phyloP scores from a whole-genome alignment of 2,329 filamentous ascomycete species.

The Alternaria solani region DNA sequence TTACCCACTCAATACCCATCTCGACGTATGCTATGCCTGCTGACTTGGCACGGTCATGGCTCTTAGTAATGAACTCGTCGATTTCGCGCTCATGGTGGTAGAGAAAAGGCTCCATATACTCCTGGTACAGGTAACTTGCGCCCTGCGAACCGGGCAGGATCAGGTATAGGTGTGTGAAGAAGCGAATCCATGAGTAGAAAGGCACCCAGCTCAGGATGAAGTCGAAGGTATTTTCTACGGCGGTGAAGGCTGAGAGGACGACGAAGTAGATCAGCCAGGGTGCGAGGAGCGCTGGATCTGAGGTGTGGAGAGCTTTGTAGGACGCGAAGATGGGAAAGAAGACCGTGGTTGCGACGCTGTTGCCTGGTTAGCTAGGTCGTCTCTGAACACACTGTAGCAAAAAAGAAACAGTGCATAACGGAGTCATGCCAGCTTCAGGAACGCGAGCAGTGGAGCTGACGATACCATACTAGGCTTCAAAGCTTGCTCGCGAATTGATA shows the following conservation, averaged over 20 bases:
- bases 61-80: constrained; percentile 84
- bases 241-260: constrained; percentile 80
- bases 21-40: constrained; percentile 71
- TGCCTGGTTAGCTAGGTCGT: constrained; percentile 23
- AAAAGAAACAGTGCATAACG: constrained; percentile 14
- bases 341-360: constrained; percentile 70
- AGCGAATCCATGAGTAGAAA: constrained; percentile 91
- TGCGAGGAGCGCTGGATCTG: constrained; percentile 85
- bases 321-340: constrained; percentile 96
- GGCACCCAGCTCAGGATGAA: constrained; percentile 92
- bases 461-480: constrained; percentile 4
- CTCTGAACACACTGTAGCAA: neutral
- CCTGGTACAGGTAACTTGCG: constrained; percentile 83
- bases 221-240: constrained; percentile 85
- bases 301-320: constrained; percentile 95
- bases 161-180: constrained; percentile 88
- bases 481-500: constrained; percentile 22
- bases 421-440: constrained; percentile 16
- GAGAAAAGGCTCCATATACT: constrained; percentile 87
- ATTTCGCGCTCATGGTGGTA: constrained; percentile 86
- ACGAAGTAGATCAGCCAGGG: constrained; percentile 99
- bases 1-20: constrained; percentile 63
- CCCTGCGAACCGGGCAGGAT: constrained; percentile 98
- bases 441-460: constrained; percentile 13
- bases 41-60: constrained; percentile 79